Percentiles rank a stretch among this genome's conserved stretches.
phyloP scores from a whole-genome alignment of 345 rosid species.

The Turnera subulata region DNA sequence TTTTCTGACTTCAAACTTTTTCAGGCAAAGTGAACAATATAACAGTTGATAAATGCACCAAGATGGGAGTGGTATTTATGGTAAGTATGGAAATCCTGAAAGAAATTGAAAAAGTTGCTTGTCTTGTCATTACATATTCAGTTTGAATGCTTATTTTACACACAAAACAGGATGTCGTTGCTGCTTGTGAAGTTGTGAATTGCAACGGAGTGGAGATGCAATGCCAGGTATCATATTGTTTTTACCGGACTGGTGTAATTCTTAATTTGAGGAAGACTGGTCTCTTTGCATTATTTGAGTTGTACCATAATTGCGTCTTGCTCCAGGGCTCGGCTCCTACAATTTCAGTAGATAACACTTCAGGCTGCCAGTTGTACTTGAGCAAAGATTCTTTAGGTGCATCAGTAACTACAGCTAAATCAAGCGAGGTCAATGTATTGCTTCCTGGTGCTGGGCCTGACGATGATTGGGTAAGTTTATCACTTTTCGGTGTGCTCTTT shows the following conservation, averaged over 20 bases:
- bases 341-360: slow-evolving; percentile 85
- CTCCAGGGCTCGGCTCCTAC: slow-evolving; percentile 93
- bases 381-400: slow-evolving; percentile 69
- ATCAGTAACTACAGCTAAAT: slow-evolving; percentile 89
- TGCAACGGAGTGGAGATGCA: slow-evolving; percentile 93
- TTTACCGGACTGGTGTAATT: neutral
- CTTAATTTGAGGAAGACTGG: neutral
- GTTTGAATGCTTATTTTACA: slow-evolving; percentile 13
- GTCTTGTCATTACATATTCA: slow-evolving; percentile 1
- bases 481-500: neutral
- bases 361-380: slow-evolving; percentile 81
- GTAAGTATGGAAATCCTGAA: slow-evolving; percentile 40
- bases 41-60: slow-evolving; percentile 90
- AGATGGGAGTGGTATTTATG: slow-evolving; percentile 82
- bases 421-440: slow-evolving; percentile 86
- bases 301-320: slow-evolving; percentile 14
- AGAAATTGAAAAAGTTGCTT: neutral
- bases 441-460: slow-evolving; percentile 66
- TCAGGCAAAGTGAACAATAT: slow-evolving; percentile 97
- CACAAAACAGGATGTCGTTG: slow-evolving; percentile 80
- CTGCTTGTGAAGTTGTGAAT: slow-evolving; percentile 97
- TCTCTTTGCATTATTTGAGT: neutral
- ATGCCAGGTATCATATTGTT: slow-evolving; percentile 65
- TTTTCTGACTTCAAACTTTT: slow-evolving; percentile 19
- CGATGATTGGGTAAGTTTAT: slow-evolving; percentile 70